phyloP scores from a whole-genome alignment of 108 stramenopile genomes.

The Licmophora abbreviata region DNA sequence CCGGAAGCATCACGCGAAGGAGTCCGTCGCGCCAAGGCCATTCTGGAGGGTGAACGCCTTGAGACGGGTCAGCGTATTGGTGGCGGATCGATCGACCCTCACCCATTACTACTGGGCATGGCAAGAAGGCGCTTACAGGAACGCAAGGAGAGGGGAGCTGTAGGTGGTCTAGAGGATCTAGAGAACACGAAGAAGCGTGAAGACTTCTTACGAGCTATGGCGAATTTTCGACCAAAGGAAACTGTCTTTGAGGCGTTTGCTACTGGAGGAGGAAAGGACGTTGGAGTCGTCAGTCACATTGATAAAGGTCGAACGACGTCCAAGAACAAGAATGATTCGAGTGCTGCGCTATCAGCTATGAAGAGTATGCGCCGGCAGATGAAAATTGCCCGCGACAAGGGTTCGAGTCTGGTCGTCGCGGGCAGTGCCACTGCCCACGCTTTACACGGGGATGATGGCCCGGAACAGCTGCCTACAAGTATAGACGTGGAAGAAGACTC shows the following conservation, averaged over 20 bases:
- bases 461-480: background rate
- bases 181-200: constrained; percentile 52
- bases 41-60: constrained; percentile 72
- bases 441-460: constrained; percentile 34
- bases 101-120: constrained; percentile 64
- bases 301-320: constrained; percentile 61
- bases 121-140: constrained; percentile 39
- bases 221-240: constrained; percentile 92
- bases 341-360: constrained; percentile 77
- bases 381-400: constrained; percentile 78
- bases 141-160: constrained; percentile 21
- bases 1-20: constrained; percentile 85
- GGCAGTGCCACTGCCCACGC: constrained; percentile 46
- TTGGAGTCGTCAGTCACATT: constrained; percentile 64
- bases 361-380: constrained; percentile 87
- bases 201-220: constrained; percentile 77
- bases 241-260: constrained; percentile 96
- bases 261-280: constrained; percentile 70
- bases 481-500: constrained; percentile 6
- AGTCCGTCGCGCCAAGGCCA: constrained; percentile 74
- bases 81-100: constrained; percentile 53
- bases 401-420: constrained; percentile 63
- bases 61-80: constrained; percentile 53
- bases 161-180: constrained; percentile 18
- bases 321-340: constrained; percentile 40